Evolutionary conservation across 2,329 filamentous ascomycete species (phyloP).

Genomic region (Neocucurbitaria cava): DNA sequence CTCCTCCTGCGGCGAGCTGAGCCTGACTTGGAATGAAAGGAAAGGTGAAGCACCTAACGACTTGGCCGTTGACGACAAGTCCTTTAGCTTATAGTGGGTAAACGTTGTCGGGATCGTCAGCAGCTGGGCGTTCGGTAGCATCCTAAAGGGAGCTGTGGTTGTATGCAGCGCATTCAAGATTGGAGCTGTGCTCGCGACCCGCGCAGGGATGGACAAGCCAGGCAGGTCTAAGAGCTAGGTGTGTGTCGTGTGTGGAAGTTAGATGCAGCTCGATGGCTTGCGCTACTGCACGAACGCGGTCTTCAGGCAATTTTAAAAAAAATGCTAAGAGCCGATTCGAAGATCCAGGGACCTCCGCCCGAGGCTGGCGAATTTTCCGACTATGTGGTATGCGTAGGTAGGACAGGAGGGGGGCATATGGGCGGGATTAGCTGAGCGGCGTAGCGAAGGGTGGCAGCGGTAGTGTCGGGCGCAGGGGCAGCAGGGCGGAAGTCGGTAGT

Average conservation of each 20-base stretch:
- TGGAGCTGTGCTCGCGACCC: slow-evolving; percentile 24
- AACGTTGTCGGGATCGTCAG: slow-evolving; percentile 36
- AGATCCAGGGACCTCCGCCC: slow-evolving; percentile 13
- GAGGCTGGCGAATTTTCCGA: slow-evolving; percentile 23
- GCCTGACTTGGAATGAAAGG: slow-evolving; percentile 24
- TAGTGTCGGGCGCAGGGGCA: slow-evolving; percentile 27
- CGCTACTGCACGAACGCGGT: slow-evolving; percentile 40
- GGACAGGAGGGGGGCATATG: slow-evolving; percentile 34
- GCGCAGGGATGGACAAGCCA: slow-evolving; percentile 27
- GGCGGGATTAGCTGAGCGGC: slow-evolving; percentile 29
- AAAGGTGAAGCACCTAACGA: slow-evolving; percentile 26
- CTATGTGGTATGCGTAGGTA: slow-evolving; percentile 28
- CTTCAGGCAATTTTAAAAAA: slow-evolving; percentile 37
- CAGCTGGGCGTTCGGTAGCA: slow-evolving; percentile 39
- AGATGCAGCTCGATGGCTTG: slow-evolving; percentile 35
- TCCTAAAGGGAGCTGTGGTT: slow-evolving; percentile 32
- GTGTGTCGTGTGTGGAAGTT: slow-evolving; percentile 33
- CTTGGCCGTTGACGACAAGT: slow-evolving; percentile 28
- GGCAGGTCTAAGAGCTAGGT: slow-evolving; percentile 25
- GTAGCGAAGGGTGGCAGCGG: slow-evolving; percentile 26
- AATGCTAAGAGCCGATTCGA: slow-evolving; percentile 25
- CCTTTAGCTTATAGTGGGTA: slow-evolving; percentile 29
- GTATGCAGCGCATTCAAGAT: slow-evolving; percentile 32
- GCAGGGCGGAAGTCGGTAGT: slow-evolving; percentile 22
- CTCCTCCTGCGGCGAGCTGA: slow-evolving; percentile 9